Evolutionary conservation across 2,329 filamentous ascomycete genomes (phyloP).

Genomic region (Plectosphaerella plurivora): DNA sequence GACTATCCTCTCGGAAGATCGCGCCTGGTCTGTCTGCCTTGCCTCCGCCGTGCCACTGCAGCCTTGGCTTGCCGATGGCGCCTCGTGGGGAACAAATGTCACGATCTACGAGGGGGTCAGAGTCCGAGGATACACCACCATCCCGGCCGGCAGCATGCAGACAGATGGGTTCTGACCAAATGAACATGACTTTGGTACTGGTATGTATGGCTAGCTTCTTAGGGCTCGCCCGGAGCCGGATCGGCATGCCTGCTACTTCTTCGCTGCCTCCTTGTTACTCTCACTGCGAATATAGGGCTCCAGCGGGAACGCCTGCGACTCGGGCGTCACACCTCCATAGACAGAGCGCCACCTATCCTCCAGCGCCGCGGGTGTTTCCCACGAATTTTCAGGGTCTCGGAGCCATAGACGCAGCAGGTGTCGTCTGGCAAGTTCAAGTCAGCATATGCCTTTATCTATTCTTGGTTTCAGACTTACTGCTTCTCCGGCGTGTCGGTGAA

Average conservation of each 20-base stretch:
- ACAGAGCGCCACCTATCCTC: constrained; percentile 46
- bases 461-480: constrained; percentile 26
- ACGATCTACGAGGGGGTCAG: neutral
- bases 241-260: too few relatives aligned
- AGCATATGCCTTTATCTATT: constrained; percentile 18
- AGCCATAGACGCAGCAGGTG: constrained; percentile 43
- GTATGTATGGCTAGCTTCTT: too few relatives aligned
- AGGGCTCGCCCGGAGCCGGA: too few relatives aligned
- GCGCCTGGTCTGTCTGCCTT: too few relatives aligned
- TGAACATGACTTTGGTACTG: neutral
- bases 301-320: constrained; percentile 51
- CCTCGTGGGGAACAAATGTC: neutral
- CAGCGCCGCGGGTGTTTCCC: constrained; percentile 40
- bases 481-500: constrained; percentile 40
- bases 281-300: constrained; percentile 35
- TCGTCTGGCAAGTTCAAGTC: constrained; percentile 25
- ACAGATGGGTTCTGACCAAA: neutral
- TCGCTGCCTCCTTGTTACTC: constrained; percentile 9
- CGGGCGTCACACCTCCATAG: constrained; percentile 45
- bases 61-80: neutral
- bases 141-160: neutral
- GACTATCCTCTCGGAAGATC: too few relatives aligned
- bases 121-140: too few relatives aligned
- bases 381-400: constrained; percentile 42
- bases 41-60: neutral